Percentiles rank a stretch among this genome's conserved stretches.
phyloP scores from a whole-genome alignment of 495 filamentous ascomycete species.

The Penicillium argentinense region DNA sequence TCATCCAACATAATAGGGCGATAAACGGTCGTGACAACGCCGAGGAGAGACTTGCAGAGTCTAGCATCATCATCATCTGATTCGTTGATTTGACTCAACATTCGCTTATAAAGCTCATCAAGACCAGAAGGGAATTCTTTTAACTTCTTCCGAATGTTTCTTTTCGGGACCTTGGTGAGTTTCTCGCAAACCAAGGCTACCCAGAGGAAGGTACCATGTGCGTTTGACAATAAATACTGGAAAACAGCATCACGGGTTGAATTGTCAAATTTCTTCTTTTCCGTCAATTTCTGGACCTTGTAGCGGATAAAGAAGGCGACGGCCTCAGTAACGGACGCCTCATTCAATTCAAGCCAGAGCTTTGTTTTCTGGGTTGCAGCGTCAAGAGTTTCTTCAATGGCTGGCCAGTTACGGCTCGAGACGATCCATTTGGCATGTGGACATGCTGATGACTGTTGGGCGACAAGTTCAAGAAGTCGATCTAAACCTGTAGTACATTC shows the following conservation, averaged over 20 bases:
- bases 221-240: slow-evolving; percentile 18
- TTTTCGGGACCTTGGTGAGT: slow-evolving; percentile 6
- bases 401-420: slow-evolving; percentile 25
- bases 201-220: slow-evolving; percentile 7
- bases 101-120: slow-evolving; percentile 10
- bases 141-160: not conserved
- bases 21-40: slow-evolving; percentile 13
- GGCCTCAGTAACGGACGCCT: slow-evolving; percentile 11
- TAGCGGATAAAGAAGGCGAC: slow-evolving; percentile 31
- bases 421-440: slow-evolving; percentile 34
- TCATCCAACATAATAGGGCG: slow-evolving; percentile 24
- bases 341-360: slow-evolving; percentile 27
- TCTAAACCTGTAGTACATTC: slow-evolving; percentile 37
- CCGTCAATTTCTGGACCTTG: slow-evolving; percentile 25
- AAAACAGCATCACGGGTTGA: slow-evolving; percentile 11
- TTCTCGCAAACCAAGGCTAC: slow-evolving; percentile 29
- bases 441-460: slow-evolving; percentile 2
- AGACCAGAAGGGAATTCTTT: slow-evolving; percentile 9
- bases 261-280: slow-evolving; percentile 1
- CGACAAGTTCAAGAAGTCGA: slow-evolving; percentile 36
- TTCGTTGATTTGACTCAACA: slow-evolving; percentile 9
- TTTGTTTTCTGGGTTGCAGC: not conserved
- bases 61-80: not conserved
- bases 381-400: slow-evolving; percentile 16
- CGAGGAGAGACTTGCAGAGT: slow-evolving; percentile 12